Base-by-base conservation (phyloP, 345 rosid species). In the Kandelia obovata region DNA sequence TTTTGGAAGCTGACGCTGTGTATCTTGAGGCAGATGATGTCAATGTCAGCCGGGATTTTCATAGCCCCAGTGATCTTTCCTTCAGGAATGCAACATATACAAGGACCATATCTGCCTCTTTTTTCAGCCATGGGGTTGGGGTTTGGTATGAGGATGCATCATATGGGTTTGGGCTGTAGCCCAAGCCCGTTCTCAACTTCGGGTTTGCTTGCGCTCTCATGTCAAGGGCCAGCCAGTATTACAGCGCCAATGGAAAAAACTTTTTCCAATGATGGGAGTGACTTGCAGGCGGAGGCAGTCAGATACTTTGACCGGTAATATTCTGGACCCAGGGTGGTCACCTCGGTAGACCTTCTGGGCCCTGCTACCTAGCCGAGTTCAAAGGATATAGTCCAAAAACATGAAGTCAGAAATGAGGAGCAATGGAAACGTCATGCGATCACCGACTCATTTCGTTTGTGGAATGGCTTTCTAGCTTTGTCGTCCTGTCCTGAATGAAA, bases 1-100 rank as follows among this genome's bases (percentile, higher is more conserved):
- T 57, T 51, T 43, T 62, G 47, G 27, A 21, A 20, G 35, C 62
- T 52, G 59, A 67, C n/a, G 19, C 25, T 65, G 63, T 19, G 15
- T 63, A 4, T 34, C 19, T 46, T 31, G 64, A 61, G 51, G 70
- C 86, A 86, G 97, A 78, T 89, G 66, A 81, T 88, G 94, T 80
- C 81, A 46, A 82, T 85, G 75, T 80, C 87, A 78, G 71, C 58
- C 53, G 75, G 84, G 52, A 7, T 78, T 53, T 76, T 64, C 61
- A 66, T 83, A 73, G 78, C 85, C 37, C 76, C 75, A 27, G 63
- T 81, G 79, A 82, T 86, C 80, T 67, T 84, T 13, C 77, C 82
- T 3, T 1, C 69, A 4, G 77, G 69, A 65, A 51, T 78, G 70
- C 87, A 78, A 66, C 82, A 78, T 16, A 11, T 83, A 20, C 81